Conservation (phyloP, 2,329 filamentous ascomycete genomes). For the Stenocarpella maydis region DNA sequence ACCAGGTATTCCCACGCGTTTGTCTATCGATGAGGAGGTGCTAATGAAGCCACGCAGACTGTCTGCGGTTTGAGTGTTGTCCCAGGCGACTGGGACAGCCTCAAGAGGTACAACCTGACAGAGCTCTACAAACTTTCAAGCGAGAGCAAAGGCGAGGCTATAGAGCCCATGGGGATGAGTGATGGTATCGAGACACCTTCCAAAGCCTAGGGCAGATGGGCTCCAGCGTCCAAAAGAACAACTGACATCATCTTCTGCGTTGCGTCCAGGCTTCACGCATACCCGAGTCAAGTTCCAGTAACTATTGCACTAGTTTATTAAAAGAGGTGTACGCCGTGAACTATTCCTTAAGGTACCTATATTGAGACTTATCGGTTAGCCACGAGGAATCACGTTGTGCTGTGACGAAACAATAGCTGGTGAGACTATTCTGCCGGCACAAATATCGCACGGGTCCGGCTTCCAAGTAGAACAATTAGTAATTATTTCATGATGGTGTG, state of each 20-base stretch:
- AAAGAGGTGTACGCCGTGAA: too few relatives aligned
- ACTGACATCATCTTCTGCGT: background rate
- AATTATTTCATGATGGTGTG: too few relatives aligned
- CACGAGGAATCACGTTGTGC: too few relatives aligned
- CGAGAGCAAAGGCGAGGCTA: conserved; percentile 27
- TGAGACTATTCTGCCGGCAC: background rate
- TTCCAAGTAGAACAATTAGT: too few relatives aligned
- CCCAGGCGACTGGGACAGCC: conserved; percentile 73
- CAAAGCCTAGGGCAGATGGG: background rate
- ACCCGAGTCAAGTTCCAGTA: too few relatives aligned
- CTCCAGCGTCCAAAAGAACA: background rate
- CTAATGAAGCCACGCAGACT: conserved; percentile 56
- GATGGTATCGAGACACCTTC: background rate
- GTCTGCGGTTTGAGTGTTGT: conserved; percentile 84
- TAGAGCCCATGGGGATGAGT: conserved; percentile 21
- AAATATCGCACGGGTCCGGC: too few relatives aligned
- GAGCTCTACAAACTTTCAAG: conserved; percentile 67
- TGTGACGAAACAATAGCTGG: too few relatives aligned
- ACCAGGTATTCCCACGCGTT: conserved; percentile 64
- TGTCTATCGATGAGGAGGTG: background rate
- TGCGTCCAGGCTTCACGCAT: background rate
- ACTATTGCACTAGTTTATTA: background rate
- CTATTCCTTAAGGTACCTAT: background rate
- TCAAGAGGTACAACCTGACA: conserved; percentile 81
- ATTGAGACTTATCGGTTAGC: background rate